These are phyloP conservation scores for Ceratocystis cacaofunesta DNA, from an alignment of 2,329 filamentous ascomycete species.

Conservation along the genomic window DNA sequence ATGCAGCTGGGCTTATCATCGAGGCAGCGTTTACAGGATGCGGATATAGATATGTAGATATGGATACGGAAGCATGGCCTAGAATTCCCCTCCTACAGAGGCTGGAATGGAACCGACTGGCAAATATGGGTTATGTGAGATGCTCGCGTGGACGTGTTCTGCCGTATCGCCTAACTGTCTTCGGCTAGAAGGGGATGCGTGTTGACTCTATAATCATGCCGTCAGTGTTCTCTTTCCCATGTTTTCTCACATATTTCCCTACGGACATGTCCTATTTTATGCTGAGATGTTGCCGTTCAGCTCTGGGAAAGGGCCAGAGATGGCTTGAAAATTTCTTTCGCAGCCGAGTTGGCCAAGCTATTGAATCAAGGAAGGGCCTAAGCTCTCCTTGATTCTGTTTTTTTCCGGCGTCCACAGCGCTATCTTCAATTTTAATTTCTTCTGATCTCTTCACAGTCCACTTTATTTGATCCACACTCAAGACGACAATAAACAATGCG, in stretches of 20 bases:
- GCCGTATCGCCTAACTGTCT: background rate
- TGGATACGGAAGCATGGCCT: background rate
- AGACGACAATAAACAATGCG: slow-evolving; percentile 5
- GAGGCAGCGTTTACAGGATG: background rate
- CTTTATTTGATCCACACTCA: background rate
- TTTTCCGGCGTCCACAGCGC: background rate
- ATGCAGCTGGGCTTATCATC: background rate
- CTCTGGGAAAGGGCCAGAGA: background rate
- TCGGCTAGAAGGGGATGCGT: background rate
- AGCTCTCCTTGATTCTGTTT: background rate
- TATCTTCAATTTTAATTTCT: background rate
- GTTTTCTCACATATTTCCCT: background rate
- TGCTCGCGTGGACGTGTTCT: background rate
- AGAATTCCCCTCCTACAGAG: background rate
- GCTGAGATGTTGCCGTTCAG: background rate
- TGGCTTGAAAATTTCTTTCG: background rate
- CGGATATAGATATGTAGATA: background rate
- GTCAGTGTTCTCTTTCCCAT: background rate
- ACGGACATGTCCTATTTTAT: background rate
- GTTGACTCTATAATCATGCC: too few species aligned
- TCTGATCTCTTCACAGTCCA: background rate
- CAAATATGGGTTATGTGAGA: background rate
- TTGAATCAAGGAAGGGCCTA: background rate
- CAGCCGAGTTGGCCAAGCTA: background rate
- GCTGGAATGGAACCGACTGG: background rate